These are phyloP conservation scores for Fragaria ananassa DNA, from an alignment of 306 rosid genomes.

Conservation along the genomic window DNA sequence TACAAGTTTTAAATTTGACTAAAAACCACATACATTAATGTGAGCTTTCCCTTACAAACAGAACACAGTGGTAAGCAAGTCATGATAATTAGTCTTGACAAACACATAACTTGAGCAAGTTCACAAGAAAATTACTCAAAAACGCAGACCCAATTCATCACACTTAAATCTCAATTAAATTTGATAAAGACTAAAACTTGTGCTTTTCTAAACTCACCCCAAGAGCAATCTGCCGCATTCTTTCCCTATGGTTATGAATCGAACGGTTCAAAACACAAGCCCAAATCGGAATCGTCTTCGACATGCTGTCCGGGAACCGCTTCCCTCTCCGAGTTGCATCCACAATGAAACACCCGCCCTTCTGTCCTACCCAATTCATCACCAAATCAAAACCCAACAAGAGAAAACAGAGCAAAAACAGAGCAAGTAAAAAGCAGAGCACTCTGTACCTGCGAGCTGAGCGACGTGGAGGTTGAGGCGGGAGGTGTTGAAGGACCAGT, in stretches of 20 bases:
- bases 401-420: not conserved
- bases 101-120: not conserved
- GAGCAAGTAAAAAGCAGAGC: not conserved
- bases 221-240: conserved; percentile 19
- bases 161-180: not conserved
- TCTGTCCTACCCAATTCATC: conserved; percentile 59
- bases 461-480: conserved; percentile 91
- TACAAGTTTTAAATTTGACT: too few species aligned
- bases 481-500: conserved; percentile 75
- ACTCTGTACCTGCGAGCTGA: conserved; percentile 57
- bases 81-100: not conserved
- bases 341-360: conserved; percentile 76
- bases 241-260: conserved; percentile 38
- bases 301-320: conserved; percentile 95
- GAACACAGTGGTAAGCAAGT: not conserved
- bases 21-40: not conserved
- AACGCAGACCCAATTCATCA: not conserved
- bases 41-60: not conserved
- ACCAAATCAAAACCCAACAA: conserved; percentile 3
- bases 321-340: conserved; percentile 93
- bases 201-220: conserved; percentile 31
- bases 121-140: not conserved
- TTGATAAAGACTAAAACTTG: not conserved
- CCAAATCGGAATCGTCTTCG: conserved; percentile 94
- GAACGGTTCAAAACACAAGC: conserved; percentile 81